These are phyloP conservation scores for Takashimella tepidaria DNA, from an alignment of 1,284 basidiomycete genomes.

Conservation along the genomic window DNA sequence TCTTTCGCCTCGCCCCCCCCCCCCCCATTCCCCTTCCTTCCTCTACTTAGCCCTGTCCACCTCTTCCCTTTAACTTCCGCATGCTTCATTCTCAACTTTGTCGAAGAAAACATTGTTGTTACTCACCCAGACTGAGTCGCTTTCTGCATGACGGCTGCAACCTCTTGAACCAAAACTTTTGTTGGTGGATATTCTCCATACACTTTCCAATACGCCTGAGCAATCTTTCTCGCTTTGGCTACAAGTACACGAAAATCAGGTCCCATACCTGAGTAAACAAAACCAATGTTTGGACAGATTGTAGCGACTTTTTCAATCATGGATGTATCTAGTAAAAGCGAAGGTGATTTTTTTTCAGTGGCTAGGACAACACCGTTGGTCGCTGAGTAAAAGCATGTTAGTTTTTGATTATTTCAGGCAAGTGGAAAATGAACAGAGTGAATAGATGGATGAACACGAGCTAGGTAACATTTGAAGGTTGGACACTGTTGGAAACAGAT, in stretches of 20 bases:
- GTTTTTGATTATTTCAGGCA: neutral
- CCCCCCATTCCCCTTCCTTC: neutral
- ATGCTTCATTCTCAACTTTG: neutral
- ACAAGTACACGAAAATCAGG: constrained; percentile 96
- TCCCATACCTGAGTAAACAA: constrained; percentile 99
- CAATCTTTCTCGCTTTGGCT: constrained; percentile 90
- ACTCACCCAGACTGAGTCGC: constrained; percentile 93
- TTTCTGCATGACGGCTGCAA: constrained; percentile 97
- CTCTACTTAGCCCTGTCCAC: too few species aligned
- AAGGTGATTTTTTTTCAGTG: constrained; percentile 98
- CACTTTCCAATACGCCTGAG: constrained; percentile 98
- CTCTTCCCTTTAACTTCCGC: too few species aligned
- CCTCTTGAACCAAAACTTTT: constrained; percentile 90
- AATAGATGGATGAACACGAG: neutral
- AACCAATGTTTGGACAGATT: constrained; percentile 97
- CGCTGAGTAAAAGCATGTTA: constrained; percentile 53
- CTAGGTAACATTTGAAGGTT: too few species aligned
- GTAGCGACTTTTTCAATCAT: constrained; percentile 95
- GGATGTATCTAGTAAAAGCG: constrained; percentile 93
- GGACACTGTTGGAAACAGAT: neutral
- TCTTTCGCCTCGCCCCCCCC: neutral
- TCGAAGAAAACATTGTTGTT: too few species aligned
- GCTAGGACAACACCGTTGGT: constrained; percentile 99
- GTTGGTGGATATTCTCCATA: constrained; percentile 99
- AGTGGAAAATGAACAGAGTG: neutral